Percentiles rank a stretch among this genome's conserved stretches.
phyloP scores from a whole-genome alignment of 306 rosid species.

The Trifolium pratense region DNA sequence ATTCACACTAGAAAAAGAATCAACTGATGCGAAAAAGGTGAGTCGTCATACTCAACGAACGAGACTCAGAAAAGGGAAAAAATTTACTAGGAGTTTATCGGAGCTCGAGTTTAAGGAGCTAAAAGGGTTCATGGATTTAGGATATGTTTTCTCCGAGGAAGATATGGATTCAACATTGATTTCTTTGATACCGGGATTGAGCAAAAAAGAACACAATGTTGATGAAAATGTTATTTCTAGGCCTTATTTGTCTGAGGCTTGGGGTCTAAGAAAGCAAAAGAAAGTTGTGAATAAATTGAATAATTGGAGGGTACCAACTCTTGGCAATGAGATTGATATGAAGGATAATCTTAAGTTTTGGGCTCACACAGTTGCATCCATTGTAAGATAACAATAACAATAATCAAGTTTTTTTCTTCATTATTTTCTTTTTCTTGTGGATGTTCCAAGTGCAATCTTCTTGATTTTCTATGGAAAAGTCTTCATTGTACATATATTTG shows the following conservation, averaged over 20 bases:
- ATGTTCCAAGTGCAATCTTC: slow-evolving; percentile 26
- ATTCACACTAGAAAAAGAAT: slow-evolving; percentile 31
- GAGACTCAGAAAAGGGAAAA: slow-evolving; percentile 21
- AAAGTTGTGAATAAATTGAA: slow-evolving; percentile 44
- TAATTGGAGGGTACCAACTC: slow-evolving; percentile 61
- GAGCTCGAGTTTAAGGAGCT: slow-evolving; percentile 80
- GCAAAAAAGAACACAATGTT: slow-evolving; percentile 35
- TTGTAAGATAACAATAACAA: slow-evolving; percentile 58
- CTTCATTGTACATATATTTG: background rate
- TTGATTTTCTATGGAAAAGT: slow-evolving; percentile 13
- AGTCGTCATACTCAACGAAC: slow-evolving; percentile 28
- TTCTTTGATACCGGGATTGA: slow-evolving; percentile 67
- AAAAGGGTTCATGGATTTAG: slow-evolving; percentile 89
- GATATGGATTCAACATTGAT: slow-evolving; percentile 61
- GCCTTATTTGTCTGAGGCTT: slow-evolving; percentile 88
- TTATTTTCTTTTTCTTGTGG: background rate
- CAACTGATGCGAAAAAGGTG: background rate
- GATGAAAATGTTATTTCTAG: slow-evolving; percentile 53
- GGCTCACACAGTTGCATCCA: slow-evolving; percentile 83
- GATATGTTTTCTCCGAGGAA: slow-evolving; percentile 73
- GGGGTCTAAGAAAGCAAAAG: slow-evolving; percentile 61
- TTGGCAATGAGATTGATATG: slow-evolving; percentile 59
- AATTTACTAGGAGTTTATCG: slow-evolving; percentile 63
- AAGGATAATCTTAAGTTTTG: slow-evolving; percentile 70
- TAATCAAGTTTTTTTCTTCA: background rate